Base-by-base conservation (phyloP, 805 yeast species). In the Komagataella phaffii region DNA sequence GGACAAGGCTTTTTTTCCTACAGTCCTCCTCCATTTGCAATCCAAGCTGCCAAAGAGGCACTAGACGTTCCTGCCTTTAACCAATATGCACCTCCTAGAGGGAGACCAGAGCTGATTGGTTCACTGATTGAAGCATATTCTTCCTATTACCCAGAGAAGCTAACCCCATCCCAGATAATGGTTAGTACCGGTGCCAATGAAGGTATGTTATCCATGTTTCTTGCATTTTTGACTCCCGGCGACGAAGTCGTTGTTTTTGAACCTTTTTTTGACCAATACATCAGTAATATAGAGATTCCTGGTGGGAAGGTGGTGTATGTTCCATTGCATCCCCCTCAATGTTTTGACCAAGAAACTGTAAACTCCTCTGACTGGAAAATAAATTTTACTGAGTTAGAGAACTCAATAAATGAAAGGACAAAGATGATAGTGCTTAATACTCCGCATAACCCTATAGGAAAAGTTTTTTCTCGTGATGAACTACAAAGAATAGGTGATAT, bases 1-100 rank as follows among this genome's bases (percentile, higher is more conserved):
- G 99, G 99, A 40, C 99, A 93, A 66, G 99, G 99, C 1, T 93
- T 93, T 69, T 93, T 93, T 72, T 88, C 96, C 2, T 93, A 91
- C 65, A 78, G 90, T 30, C 99, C 99, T 2, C 99, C 99, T 0
- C 77, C 81, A n/a, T 93, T 93, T 67, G 96, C 95, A 14, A 73
- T 85, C 53, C 75, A 80, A 8, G 95, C 96, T 6, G 95, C 91
- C 17, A 78, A 81, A 56, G 73, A 76, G 46, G 91, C 96, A 0
- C 72, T 89, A 47, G 81, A 79, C 51, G 72, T 71, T 40, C 83
- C 98, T 3, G 74, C 81, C 53, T 79, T 79, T 64, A 93, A 93
- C 67, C 99, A 93, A 68, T 93, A 93, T 63, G 88, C 98, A 3
- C 96, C 84, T 17, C 85, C 98, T 3, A 77, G 81, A 54, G 99